Percentiles rank a stretch among this genome's conserved stretches.
Evolutionary conservation across 495 filamentous ascomycete species (phyloP).

Genomic region (Schizothecium vesticola): DNA sequence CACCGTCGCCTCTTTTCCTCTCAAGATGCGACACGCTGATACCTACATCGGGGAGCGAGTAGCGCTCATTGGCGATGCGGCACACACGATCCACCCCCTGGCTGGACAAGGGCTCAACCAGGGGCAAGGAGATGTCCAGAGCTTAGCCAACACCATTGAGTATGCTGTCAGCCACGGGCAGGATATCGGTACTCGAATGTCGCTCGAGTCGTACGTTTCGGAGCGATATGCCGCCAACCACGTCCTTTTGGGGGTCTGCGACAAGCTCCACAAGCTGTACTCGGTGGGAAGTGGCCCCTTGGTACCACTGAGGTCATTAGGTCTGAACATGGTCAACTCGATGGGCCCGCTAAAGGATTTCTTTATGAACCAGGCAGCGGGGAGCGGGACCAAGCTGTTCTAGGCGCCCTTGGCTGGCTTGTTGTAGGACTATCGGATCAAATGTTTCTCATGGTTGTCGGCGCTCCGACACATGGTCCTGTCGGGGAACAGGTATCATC

Average conservation of each 20-base stretch:
- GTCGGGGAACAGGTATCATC: background rate
- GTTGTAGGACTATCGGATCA: background rate
- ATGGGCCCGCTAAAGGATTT: conserved; percentile 73
- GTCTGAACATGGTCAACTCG: conserved; percentile 71
- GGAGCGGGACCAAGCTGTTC: conserved; percentile 47
- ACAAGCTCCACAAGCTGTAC: conserved; percentile 93
- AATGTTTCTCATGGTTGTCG: background rate
- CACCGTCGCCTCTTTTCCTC: conserved; percentile 82
- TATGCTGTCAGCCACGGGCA: conserved; percentile 71
- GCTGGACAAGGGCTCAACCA: conserved; percentile 95
- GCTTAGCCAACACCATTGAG: conserved; percentile 65
- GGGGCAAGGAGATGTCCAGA: conserved; percentile 79
- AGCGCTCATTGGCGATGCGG: conserved; percentile 88
- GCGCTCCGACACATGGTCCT: background rate
- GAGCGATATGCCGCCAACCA: conserved; percentile 81
- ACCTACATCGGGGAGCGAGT: conserved; percentile 85
- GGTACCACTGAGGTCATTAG: conserved; percentile 69
- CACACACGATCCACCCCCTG: conserved; percentile 90
- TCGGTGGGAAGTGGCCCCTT: conserved; percentile 67
- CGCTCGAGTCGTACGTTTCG: conserved; percentile 70
- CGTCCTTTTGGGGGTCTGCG: conserved; percentile 78
- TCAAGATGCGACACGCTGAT: conserved; percentile 84
- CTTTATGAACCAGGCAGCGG: conserved; percentile 87
- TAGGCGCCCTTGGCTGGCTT: conserved; percentile 1
- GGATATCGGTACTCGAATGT: conserved; percentile 70